Conservation (phyloP, 257 asterid species). For the Capsicum pubescens region DNA sequence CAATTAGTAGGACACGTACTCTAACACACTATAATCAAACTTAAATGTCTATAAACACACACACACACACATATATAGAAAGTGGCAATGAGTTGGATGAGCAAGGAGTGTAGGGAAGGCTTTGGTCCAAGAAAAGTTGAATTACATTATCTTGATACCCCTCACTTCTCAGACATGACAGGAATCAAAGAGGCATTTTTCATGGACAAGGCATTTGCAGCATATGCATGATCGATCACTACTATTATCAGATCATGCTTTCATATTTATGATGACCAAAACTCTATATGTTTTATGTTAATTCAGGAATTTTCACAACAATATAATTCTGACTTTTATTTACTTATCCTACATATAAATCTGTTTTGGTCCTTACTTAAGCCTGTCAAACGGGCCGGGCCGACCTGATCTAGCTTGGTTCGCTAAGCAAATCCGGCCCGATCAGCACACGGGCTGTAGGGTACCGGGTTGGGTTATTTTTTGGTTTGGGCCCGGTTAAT, state of each 20-base stretch:
- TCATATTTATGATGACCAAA: not conserved
- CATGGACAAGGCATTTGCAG: conserved; percentile 25
- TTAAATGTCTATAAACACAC: not conserved
- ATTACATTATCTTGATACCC: not conserved
- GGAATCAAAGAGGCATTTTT: conserved; percentile 26
- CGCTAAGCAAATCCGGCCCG: too few species aligned
- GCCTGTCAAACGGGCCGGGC: too few species aligned
- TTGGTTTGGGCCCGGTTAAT: too few species aligned
- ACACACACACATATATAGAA: not conserved
- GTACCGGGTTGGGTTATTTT: too few species aligned
- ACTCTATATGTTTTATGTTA: too few species aligned
- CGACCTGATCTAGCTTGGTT: too few species aligned
- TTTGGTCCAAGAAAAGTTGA: not conserved
- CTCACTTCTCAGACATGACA: conserved; percentile 31
- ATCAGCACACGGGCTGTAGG: too few species aligned
- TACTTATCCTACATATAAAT: too few species aligned
- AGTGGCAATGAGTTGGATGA: not conserved
- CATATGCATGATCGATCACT: conserved; percentile 11
- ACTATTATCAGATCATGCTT: not conserved
- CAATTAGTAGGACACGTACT: too few species aligned
- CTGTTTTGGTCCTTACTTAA: too few species aligned
- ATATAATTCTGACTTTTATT: too few species aligned
- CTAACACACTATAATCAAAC: not conserved
- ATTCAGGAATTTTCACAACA: too few species aligned
- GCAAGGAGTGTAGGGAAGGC: not conserved